These are phyloP conservation scores for Rhizopogon vinicolor DNA, from an alignment of 768 basidiomycete species.

Conservation along the genomic window DNA sequence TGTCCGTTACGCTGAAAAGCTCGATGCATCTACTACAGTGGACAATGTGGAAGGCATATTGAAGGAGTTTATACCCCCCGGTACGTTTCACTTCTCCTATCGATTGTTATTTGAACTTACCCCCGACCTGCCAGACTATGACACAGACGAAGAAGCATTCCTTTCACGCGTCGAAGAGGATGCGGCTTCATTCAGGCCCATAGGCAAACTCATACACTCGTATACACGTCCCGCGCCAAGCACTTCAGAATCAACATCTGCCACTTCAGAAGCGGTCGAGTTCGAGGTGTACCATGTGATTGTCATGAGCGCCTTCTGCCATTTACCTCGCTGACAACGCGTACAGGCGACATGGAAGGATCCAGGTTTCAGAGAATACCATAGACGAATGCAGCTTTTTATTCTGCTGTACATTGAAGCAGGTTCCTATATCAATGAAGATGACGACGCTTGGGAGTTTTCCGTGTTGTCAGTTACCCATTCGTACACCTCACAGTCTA, in stretches of 20 bases:
- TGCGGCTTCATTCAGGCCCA: slow-evolving; percentile 70
- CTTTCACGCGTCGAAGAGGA: slow-evolving; percentile 69
- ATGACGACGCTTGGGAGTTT: slow-evolving; percentile 94
- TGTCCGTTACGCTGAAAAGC: slow-evolving; percentile 61
- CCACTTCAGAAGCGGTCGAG: slow-evolving; percentile 34
- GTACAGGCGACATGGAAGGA: slow-evolving; percentile 77
- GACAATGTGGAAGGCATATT: slow-evolving; percentile 85
- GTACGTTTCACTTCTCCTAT: slow-evolving; percentile 27
- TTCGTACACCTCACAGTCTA: neutral
- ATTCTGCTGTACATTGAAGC: slow-evolving; percentile 94
- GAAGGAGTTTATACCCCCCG: slow-evolving; percentile 70
- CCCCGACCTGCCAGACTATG: slow-evolving; percentile 48
- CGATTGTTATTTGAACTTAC: neutral
- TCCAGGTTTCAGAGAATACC: slow-evolving; percentile 87
- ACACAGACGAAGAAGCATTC: slow-evolving; percentile 65
- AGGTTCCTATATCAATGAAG: slow-evolving; percentile 91
- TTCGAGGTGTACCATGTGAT: slow-evolving; percentile 92
- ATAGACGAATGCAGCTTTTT: slow-evolving; percentile 90
- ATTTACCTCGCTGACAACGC: neutral
- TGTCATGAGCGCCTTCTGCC: slow-evolving; percentile 2
- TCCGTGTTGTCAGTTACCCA: slow-evolving; percentile 62
- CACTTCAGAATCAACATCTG: slow-evolving; percentile 35
- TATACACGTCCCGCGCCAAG: slow-evolving; percentile 59
- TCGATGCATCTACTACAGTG: slow-evolving; percentile 61
- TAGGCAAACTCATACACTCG: slow-evolving; percentile 69